Conservation (phyloP, 2,329 filamentous ascomycete genomes). For the Samsoniella hepiali region DNA sequence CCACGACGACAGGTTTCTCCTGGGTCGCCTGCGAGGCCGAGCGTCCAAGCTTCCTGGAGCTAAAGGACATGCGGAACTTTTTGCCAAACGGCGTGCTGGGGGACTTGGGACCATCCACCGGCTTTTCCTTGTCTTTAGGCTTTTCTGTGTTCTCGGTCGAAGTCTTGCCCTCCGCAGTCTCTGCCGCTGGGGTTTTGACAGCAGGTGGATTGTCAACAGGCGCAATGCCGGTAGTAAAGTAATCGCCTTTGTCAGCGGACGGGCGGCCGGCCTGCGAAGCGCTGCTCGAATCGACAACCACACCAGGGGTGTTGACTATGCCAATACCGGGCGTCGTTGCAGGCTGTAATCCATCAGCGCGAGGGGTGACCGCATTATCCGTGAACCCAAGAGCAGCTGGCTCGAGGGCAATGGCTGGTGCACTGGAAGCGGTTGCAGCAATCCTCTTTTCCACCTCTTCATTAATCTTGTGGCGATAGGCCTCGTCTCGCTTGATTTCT, state of each 20-base stretch:
- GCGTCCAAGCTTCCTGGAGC: slow-evolving; percentile 78
- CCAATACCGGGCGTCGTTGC: slow-evolving; percentile 71
- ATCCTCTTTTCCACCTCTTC: slow-evolving; percentile 58
- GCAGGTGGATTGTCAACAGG: slow-evolving; percentile 43
- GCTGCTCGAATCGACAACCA: slow-evolving; percentile 41
- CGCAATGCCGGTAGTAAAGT: slow-evolving; percentile 66
- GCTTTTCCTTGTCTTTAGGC: slow-evolving; percentile 44
- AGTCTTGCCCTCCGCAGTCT: slow-evolving; percentile 46
- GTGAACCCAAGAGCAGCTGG: slow-evolving; percentile 23
- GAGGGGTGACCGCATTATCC: slow-evolving; percentile 51
- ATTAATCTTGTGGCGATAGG: slow-evolving; percentile 66
- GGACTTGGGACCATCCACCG: slow-evolving; percentile 52
- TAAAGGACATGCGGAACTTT: slow-evolving; percentile 81
- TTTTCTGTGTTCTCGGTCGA: slow-evolving; percentile 51
- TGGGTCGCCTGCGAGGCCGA: slow-evolving; percentile 57
- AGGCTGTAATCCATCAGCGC: slow-evolving; percentile 61
- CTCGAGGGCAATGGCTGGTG: slow-evolving; percentile 57
- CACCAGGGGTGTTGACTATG: slow-evolving; percentile 71
- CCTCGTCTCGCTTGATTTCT: slow-evolving; percentile 78
- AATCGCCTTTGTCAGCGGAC: slow-evolving; percentile 68
- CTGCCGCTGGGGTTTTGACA: slow-evolving; percentile 33
- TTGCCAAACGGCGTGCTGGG: slow-evolving; percentile 70
- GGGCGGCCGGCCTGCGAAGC: slow-evolving; percentile 54
- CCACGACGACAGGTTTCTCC: slow-evolving; percentile 68
- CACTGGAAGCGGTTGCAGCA: slow-evolving; percentile 51